phyloP scores from a whole-genome alignment of 2,329 filamentous ascomycete genomes.

The Cladosporium sp. region DNA sequence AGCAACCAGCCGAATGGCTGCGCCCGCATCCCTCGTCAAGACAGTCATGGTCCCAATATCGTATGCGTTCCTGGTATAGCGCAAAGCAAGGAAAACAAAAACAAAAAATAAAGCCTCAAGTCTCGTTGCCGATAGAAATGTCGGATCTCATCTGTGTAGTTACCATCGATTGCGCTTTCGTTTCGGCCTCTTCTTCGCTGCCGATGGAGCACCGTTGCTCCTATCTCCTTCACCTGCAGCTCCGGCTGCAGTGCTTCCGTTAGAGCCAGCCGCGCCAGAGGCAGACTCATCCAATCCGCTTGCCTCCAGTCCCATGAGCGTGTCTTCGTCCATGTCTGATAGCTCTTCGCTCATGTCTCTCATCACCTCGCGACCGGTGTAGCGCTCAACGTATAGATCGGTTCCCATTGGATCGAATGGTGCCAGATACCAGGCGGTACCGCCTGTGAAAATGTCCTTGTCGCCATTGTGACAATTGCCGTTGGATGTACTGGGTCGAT shows the following conservation, averaged over 20 bases:
- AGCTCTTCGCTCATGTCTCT: conserved; percentile 71
- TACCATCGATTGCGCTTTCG: conserved; percentile 6
- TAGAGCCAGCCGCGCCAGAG: conserved; percentile 2
- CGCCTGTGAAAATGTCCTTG: conserved; percentile 53
- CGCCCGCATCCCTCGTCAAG: not conserved
- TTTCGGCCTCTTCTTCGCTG: conserved; percentile 9
- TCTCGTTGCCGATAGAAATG: not conserved
- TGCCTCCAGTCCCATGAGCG: conserved; percentile 59
- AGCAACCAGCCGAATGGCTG: not conserved
- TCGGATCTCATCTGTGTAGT: not conserved
- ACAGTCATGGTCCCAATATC: not conserved
- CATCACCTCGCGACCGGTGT: conserved; percentile 67
- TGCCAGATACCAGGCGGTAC: conserved; percentile 83
- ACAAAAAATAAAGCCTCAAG: not conserved
- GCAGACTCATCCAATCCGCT: conserved; percentile 6
- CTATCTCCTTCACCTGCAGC: not conserved
- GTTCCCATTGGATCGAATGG: conserved; percentile 76
- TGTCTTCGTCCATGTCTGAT: conserved; percentile 88
- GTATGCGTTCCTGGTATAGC: conserved; percentile 2
- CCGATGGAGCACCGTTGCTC: not conserved
- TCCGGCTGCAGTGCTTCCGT: not conserved
- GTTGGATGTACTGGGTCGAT: conserved; percentile 31
- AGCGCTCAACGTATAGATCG: conserved; percentile 70
- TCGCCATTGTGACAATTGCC: conserved; percentile 33
- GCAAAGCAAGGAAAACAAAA: not conserved